Evolutionary conservation across 257 asterid species (phyloP).

Genomic region (Solanum etuberosum): DNA sequence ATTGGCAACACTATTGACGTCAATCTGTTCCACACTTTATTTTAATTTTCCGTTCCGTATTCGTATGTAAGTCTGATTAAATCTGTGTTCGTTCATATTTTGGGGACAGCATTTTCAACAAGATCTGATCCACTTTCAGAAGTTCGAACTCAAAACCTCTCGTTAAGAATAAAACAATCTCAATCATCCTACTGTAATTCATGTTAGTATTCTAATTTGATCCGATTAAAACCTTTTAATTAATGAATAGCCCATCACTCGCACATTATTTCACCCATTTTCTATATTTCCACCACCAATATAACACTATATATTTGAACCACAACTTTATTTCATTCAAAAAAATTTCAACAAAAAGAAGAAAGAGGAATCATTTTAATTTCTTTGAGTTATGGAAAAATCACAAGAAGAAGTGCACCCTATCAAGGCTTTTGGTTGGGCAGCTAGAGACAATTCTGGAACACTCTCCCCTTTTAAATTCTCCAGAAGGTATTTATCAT

Average conservation of each 20-base stretch:
- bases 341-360: not conserved
- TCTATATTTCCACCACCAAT: not conserved
- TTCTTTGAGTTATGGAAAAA: not conserved
- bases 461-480: slow-evolving; percentile 33
- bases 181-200: not conserved
- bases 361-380: not conserved
- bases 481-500: slow-evolving; percentile 18
- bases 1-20: not conserved
- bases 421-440: slow-evolving; percentile 34
- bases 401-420: slow-evolving; percentile 3
- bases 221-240: too few relatives aligned
- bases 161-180: too few relatives aligned
- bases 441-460: slow-evolving; percentile 41
- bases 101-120: not conserved
- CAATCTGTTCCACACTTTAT: not conserved
- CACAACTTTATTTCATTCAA: not conserved
- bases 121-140: too few relatives aligned
- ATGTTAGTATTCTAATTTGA: too few relatives aligned
- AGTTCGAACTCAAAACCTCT: rapidly evolving
- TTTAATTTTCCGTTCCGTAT: too few relatives aligned
- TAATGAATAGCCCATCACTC: not conserved
- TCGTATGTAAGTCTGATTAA: too few relatives aligned
- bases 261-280: not conserved
- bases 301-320: not conserved
- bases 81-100: rapidly evolving